These are phyloP conservation scores for Saitozyma podzolica DNA, from an alignment of 768 basidiomycete genomes.

Conservation along the genomic window DNA sequence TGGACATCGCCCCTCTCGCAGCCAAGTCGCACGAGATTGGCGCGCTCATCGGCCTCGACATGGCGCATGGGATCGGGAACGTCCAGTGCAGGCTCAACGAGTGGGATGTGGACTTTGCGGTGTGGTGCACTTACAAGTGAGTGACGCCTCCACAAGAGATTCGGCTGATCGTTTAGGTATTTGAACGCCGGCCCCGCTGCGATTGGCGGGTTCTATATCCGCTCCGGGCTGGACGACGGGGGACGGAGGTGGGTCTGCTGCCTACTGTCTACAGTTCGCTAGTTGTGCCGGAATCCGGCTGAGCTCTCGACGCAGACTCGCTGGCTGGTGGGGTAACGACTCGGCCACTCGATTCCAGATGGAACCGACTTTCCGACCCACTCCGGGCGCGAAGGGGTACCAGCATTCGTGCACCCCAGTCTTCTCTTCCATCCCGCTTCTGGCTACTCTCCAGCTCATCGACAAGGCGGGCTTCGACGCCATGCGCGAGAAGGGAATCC, in stretches of 20 bases:
- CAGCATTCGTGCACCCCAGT: slow-evolving; percentile 94
- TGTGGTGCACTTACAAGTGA: slow-evolving; percentile 92
- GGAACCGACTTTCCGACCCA: slow-evolving; percentile 78
- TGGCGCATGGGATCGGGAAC: slow-evolving; percentile 94
- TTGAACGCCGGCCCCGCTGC: slow-evolving; percentile 94
- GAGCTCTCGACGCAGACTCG: slow-evolving; percentile 60
- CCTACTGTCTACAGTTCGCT: background rate
- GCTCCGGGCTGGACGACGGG: slow-evolving; percentile 41
- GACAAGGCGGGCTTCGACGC: slow-evolving; percentile 73
- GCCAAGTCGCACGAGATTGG: slow-evolving; percentile 81
- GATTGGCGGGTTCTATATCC: slow-evolving; percentile 79
- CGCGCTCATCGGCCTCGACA: slow-evolving; percentile 91
- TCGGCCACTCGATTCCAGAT: slow-evolving; percentile 83
- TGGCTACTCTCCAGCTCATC: slow-evolving; percentile 80
- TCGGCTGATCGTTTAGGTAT: slow-evolving; percentile 57
- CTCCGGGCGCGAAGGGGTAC: slow-evolving; percentile 88
- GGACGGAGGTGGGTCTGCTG: slow-evolving; percentile 37
- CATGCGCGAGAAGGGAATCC: slow-evolving; percentile 68
- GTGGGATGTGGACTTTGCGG: slow-evolving; percentile 95
- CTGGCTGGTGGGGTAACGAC: slow-evolving; percentile 99
- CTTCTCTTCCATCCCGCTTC: slow-evolving; percentile 72
- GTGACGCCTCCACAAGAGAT: too few species aligned
- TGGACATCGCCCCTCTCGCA: slow-evolving; percentile 83
- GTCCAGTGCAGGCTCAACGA: slow-evolving; percentile 84
- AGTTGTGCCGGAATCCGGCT: background rate